Conservation (phyloP, 306 rosid species). For the Cicer judaicum region DNA sequence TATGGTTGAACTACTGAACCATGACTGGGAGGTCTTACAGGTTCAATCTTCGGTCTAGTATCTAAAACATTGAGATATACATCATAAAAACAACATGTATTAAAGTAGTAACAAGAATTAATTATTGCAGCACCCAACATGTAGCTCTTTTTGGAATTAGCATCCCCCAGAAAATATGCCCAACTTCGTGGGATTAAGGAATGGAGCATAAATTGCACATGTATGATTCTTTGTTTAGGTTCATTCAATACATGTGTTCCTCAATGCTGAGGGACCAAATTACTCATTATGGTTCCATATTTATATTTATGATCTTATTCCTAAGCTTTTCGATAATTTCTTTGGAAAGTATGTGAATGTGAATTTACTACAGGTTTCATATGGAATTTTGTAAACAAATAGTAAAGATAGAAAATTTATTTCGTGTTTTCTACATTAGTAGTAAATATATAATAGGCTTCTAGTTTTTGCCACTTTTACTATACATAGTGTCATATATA, state of each 20-base stretch:
- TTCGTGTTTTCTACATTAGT: constrained; percentile 1
- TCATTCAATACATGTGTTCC: not conserved
- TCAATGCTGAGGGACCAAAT: not conserved
- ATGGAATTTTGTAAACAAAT: not conserved
- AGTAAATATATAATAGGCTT: constrained; percentile 16
- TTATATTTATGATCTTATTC: not conserved
- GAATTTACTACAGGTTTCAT: constrained; percentile 4
- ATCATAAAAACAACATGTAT: constrained; percentile 1
- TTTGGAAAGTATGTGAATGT: constrained; percentile 16
- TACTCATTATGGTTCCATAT: constrained; percentile 9
- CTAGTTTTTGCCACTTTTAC: not conserved
- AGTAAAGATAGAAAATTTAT: constrained; percentile 9
- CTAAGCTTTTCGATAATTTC: not conserved
- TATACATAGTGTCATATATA: constrained; percentile 23
- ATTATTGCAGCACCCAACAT: not conserved
- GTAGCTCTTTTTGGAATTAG: not conserved
- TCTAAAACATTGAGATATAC: not conserved
- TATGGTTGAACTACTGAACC: not conserved
- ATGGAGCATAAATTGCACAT: constrained; percentile 1
- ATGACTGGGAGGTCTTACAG: not conserved
- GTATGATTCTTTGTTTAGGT: constrained; percentile 20
- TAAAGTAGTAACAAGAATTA: not conserved
- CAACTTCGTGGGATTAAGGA: not conserved
- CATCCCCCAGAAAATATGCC: not conserved
- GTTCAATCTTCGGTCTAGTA: not conserved